phyloP scores from a whole-genome alignment of 139 green algal species.

The Astrephomene gubernaculifera region DNA sequence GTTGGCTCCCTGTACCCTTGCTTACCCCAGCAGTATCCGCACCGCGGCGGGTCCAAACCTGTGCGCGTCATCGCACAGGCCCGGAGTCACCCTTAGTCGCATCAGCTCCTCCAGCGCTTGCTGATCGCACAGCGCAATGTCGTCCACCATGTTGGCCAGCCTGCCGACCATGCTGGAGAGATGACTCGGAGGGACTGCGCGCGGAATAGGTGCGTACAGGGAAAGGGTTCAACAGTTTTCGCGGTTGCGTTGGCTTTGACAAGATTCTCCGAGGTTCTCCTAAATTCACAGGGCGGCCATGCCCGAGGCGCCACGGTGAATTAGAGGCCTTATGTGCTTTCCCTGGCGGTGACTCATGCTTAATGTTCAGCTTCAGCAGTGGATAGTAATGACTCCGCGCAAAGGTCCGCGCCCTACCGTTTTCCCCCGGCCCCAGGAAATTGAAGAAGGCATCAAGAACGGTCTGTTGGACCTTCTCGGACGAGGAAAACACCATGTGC shows the following conservation, averaged over 20 bases:
- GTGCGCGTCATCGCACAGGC: too few relatives aligned
- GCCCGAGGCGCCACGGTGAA: too few relatives aligned
- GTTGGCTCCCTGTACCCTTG: too few relatives aligned
- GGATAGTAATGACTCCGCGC: neutral
- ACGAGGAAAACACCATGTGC: slow-evolving; percentile 86
- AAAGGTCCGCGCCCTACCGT: too few relatives aligned
- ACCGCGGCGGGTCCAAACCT: neutral
- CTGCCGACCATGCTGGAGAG: neutral
- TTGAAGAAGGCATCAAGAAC: slow-evolving; percentile 81
- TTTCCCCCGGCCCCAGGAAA: slow-evolving; percentile 9
- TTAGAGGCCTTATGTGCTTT: too few relatives aligned
- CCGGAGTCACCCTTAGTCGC: neutral
- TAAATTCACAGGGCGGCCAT: neutral
- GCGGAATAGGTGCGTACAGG: too few relatives aligned
- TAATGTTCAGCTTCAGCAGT: neutral
- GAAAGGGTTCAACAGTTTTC: neutral
- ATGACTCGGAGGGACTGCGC: too few relatives aligned
- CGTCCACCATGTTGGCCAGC: slow-evolving; percentile 8
- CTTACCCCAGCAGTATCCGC: slow-evolving; percentile 5
- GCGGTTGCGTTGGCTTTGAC: too few relatives aligned
- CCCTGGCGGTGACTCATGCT: too few relatives aligned
- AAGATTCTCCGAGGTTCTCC: too few relatives aligned
- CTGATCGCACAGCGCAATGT: slow-evolving; percentile 11
- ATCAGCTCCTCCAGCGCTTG: slow-evolving; percentile 42
- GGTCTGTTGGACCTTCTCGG: slow-evolving; percentile 69